Evolutionary conservation across 148 eudicot species (phyloP).

Genomic region (Spergularia bocconei): DNA sequence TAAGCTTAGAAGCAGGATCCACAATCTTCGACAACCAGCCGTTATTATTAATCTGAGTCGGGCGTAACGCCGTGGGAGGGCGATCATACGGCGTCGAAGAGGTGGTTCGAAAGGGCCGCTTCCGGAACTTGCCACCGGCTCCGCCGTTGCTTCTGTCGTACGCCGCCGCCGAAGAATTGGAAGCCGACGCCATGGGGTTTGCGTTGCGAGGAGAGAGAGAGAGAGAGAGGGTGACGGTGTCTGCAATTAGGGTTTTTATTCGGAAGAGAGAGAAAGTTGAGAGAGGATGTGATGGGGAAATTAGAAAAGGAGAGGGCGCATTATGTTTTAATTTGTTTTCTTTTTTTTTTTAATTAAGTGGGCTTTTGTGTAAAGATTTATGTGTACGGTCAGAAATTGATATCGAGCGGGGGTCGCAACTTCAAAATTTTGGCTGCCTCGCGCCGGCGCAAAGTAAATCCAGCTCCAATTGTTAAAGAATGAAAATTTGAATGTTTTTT

Average conservation of each 20-base stretch:
- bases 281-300: too few relatives aligned
- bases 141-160: constrained; percentile 42
- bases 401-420: too few relatives aligned
- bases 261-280: neutral
- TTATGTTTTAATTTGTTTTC: too few relatives aligned
- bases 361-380: too few relatives aligned
- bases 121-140: constrained; percentile 68
- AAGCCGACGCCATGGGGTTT: constrained; percentile 33
- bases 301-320: too few relatives aligned
- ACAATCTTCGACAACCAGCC: constrained; percentile 75
- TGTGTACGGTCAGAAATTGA: too few relatives aligned
- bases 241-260: constrained; percentile 34
- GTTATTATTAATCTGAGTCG: constrained; percentile 27
- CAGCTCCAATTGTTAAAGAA: too few relatives aligned
- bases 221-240: constrained; percentile 1
- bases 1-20: constrained; percentile 74
- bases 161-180: constrained; percentile 26
- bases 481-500: too few relatives aligned
- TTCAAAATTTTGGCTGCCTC: too few relatives aligned
- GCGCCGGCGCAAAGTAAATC: too few relatives aligned
- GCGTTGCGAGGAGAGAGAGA: constrained; percentile 12
- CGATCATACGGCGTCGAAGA: constrained; percentile 84
- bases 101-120: constrained; percentile 34
- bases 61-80: constrained; percentile 53
- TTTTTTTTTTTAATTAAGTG: too few relatives aligned